These are phyloP conservation scores for Coemansia sp. DNA, from an alignment of 192 early-diverging fungal genomes.

Conservation along the genomic window DNA sequence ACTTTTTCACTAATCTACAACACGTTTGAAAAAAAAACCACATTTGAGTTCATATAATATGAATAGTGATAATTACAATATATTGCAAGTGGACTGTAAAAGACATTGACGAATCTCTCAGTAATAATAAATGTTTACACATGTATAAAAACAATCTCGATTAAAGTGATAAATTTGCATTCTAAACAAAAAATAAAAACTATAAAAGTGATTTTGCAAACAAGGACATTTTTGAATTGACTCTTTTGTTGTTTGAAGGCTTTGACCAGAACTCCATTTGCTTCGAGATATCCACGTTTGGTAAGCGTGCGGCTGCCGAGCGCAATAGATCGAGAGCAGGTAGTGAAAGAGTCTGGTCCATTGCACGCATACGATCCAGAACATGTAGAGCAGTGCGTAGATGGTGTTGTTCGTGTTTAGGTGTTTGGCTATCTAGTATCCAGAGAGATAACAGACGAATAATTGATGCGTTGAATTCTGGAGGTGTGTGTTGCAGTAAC, in stretches of 20 bases:
- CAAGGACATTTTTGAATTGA: conserved; percentile 8
- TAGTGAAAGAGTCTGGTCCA: conserved; percentile 10
- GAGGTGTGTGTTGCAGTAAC: background rate
- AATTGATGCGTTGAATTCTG: conserved; percentile 6
- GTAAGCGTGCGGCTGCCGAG: conserved; percentile 2
- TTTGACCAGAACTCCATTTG: conserved; percentile 11
- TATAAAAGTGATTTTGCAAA: conserved; percentile 36
- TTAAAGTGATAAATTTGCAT: background rate
- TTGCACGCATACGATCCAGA: conserved; percentile 22
- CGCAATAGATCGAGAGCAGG: conserved; percentile 13
- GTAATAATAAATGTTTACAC: no score
- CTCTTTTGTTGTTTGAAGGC: background rate
- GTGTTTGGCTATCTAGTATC: background rate
- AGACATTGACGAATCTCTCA: no score
- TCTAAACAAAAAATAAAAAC: background rate
- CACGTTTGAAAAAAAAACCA: no score
- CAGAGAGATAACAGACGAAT: background rate
- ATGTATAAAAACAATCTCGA: no score
- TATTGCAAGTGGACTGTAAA: no score
- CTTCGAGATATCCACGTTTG: conserved; percentile 8
- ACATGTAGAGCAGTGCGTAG: background rate
- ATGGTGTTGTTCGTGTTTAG: background rate
- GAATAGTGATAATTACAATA: no score
- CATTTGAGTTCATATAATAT: no score
- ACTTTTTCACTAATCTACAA: no score